Evolutionary conservation across 108 stramenopile genomes (phyloP).

Genomic region (Hondaea fermentalgiana): DNA sequence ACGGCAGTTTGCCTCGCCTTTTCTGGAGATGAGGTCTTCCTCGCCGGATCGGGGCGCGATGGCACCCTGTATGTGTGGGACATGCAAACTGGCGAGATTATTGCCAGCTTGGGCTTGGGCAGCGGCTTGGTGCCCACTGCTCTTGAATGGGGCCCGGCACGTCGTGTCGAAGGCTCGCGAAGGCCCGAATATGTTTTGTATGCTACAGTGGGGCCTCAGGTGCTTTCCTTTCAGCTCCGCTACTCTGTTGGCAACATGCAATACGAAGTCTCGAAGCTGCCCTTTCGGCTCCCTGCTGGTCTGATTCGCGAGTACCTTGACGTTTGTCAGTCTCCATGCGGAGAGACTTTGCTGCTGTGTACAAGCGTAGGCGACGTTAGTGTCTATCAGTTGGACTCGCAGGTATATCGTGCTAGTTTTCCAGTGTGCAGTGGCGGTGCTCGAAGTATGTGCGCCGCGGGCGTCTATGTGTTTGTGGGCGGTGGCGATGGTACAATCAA

Average conservation of each 20-base stretch:
- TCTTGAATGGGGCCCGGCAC: neutral
- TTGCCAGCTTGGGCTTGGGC: neutral
- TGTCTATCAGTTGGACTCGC: neutral
- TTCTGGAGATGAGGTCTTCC: neutral
- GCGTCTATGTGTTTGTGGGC: neutral
- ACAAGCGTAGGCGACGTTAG: neutral
- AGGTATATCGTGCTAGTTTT: neutral
- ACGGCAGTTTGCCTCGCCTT: neutral
- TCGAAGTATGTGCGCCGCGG: neutral
- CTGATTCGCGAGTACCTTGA: neutral
- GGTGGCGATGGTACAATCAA: neutral
- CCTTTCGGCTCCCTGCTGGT: neutral
- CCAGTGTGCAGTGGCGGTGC: constrained; percentile 10
- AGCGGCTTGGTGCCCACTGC: neutral
- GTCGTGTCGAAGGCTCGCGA: neutral
- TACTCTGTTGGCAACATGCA: constrained; percentile 15
- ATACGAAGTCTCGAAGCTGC: neutral
- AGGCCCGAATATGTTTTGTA: neutral
- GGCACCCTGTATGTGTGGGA: neutral
- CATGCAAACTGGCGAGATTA: constrained; percentile 3
- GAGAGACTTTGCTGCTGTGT: neutral
- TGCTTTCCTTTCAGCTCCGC: neutral
- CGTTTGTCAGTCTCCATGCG: neutral
- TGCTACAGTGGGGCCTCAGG: neutral
- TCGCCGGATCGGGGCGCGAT: neutral